Percentiles rank a stretch among this genome's conserved stretches.
Conservation (phyloP, 768 basidiomycete species). For the Gloeopeniophorella convolvens region DNA sequence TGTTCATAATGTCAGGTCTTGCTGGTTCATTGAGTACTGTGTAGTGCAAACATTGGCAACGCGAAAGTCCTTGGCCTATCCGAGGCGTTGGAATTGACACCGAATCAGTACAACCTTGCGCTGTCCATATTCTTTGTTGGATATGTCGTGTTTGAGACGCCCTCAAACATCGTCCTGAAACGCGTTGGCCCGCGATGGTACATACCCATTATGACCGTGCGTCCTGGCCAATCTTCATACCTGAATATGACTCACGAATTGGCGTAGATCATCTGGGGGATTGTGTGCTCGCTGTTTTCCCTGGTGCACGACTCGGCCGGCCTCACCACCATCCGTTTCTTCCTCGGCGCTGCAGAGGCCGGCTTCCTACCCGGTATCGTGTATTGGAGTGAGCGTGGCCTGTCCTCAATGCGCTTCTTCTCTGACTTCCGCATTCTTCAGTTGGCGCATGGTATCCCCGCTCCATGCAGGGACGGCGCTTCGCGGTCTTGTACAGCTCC, state of each 20-base stretch:
- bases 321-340: constrained; percentile 24
- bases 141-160: constrained; percentile 25
- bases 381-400: constrained; percentile 24
- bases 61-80: constrained; percentile 27
- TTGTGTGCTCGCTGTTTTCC: constrained; percentile 27
- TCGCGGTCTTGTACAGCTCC: constrained; percentile 33
- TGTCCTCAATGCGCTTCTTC: neutral
- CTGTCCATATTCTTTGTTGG: constrained; percentile 20
- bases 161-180: constrained; percentile 25
- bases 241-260: neutral
- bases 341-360: constrained; percentile 31
- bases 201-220: constrained; percentile 5
- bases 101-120: constrained; percentile 14
- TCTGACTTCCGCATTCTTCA: constrained; percentile 4
- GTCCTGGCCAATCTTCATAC: neutral
- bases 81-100: constrained; percentile 21
- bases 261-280: constrained; percentile 27
- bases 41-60: constrained; percentile 30
- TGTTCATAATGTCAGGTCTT: neutral
- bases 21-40: neutral
- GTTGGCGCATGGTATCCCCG: constrained; percentile 16
- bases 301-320: constrained; percentile 23
- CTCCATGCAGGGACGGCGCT: constrained; percentile 13
- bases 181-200: constrained; percentile 17
- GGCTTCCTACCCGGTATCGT: constrained; percentile 35